Evolutionary conservation across 305 asterid species (phyloP).

Genomic region (Vinca major): DNA sequence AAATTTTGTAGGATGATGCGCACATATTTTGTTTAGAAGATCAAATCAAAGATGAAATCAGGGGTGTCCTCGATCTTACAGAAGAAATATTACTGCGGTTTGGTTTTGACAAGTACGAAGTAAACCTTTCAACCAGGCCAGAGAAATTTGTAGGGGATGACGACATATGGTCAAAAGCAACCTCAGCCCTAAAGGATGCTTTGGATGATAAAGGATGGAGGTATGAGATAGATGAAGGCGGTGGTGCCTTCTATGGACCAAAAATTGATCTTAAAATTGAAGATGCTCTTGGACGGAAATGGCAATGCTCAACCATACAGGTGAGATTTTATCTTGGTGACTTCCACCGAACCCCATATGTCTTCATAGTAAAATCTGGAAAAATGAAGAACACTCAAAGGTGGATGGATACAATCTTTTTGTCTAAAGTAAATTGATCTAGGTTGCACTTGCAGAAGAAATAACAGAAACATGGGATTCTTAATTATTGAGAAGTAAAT

Average conservation of each 20-base stretch:
- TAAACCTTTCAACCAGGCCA: conserved; percentile 92
- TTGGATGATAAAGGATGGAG: conserved; percentile 82
- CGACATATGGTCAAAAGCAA: conserved; percentile 85
- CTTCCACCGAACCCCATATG: neutral
- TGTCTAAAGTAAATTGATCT: too few species aligned
- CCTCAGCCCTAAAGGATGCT: conserved; percentile 76
- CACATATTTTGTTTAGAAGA: conserved; percentile 91
- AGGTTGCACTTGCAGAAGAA: too few species aligned
- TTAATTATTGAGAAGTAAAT: too few species aligned
- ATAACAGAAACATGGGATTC: too few species aligned
- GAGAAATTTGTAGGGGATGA: conserved; percentile 78
- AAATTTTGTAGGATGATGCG: conserved; percentile 75
- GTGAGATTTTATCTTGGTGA: conserved; percentile 22
- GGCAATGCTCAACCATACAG: conserved; percentile 98
- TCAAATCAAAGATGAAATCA: conserved; percentile 85
- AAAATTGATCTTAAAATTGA: conserved; percentile 95
- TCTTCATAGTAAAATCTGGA: too few species aligned
- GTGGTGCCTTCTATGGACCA: conserved; percentile 98
- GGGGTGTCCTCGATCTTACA: conserved; percentile 86
- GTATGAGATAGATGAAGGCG: conserved; percentile 82
- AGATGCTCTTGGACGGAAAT: conserved; percentile 95
- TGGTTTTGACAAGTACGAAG: conserved; percentile 82
- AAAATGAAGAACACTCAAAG: too few species aligned
- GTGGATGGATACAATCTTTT: too few species aligned
- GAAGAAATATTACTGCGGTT: conserved; percentile 81